A percentile compares a stretch with the other conserved stretches of the same genome.
Evolutionary conservation across 176 grass and related monocot genomes (phyloP).

Genomic region (Aegilops umbellulata): DNA sequence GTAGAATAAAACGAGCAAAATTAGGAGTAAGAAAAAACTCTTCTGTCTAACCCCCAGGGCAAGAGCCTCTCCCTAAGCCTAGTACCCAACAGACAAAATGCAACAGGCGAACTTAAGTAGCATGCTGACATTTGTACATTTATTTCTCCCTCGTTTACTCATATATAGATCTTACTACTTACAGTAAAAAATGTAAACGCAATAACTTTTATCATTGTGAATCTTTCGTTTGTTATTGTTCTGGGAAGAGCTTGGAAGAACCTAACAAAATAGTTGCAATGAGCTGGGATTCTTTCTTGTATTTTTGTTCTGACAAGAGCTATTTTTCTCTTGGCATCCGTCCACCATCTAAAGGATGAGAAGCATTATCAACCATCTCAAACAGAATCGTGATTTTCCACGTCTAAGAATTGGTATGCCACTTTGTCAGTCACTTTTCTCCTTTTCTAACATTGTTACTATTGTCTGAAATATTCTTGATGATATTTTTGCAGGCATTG

Average conservation of each 20-base stretch:
- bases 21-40: no score
- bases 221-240: not conserved
- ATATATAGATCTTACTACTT: not conserved
- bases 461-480: not conserved
- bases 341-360: slow-evolving; percentile 61
- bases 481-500: slow-evolving; percentile 59
- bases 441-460: not conserved
- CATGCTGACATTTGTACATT: not conserved
- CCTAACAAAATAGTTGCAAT: not conserved
- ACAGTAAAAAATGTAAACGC: not conserved
- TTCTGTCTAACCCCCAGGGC: not conserved
- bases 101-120: not conserved
- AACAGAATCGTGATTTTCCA: slow-evolving; percentile 74
- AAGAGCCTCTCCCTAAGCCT: not conserved
- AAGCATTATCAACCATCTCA: slow-evolving; percentile 88
- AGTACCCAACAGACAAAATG: not conserved
- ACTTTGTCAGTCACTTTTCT: not conserved
- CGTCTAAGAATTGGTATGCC: slow-evolving; percentile 77
- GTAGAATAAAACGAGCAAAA: no score
- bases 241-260: not conserved
- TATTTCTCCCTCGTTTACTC: not conserved
- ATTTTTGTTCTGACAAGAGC: not conserved
- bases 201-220: no score
- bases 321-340: not conserved
- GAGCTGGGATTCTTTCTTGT: not conserved